These are phyloP conservation scores for Hypoxylon sp. DNA, from an alignment of 2,329 filamentous ascomycete genomes.

Conservation along the genomic window DNA sequence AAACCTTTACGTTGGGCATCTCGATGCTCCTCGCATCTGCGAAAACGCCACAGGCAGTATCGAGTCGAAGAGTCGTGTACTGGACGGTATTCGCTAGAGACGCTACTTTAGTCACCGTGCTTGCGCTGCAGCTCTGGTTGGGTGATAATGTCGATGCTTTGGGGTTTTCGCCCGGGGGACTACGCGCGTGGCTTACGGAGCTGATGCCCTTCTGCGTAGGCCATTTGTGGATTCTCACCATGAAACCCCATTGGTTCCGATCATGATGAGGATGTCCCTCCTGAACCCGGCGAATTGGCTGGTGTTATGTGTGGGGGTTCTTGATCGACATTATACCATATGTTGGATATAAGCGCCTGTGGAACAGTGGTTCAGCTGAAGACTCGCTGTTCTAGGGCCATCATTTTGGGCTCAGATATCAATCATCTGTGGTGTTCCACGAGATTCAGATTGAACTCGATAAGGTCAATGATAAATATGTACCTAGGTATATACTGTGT, in stretches of 20 bases:
- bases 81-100: conserved; percentile 45
- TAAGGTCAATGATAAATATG: background rate
- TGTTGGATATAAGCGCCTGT: background rate
- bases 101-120: conserved; percentile 35
- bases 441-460: background rate
- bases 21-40: conserved; percentile 40
- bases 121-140: conserved; percentile 33
- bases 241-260: conserved; percentile 42
- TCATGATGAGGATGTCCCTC: background rate
- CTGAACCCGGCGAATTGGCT: background rate
- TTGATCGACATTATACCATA: background rate
- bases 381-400: too few relatives aligned
- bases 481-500: background rate
- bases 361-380: background rate
- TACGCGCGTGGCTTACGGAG: conserved; percentile 38
- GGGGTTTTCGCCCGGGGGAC: conserved; percentile 35
- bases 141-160: conserved; percentile 33
- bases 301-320: background rate
- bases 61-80: conserved; percentile 40
- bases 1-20: conserved; percentile 41
- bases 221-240: conserved; percentile 41
- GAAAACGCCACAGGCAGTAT: conserved; percentile 24
- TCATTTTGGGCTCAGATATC: too few relatives aligned
- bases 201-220: conserved; percentile 42
- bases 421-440: too few relatives aligned